Evolutionary conservation across 1,139 yeast species (phyloP).

Genomic region (Hyphopichia pseudoburtonii): DNA sequence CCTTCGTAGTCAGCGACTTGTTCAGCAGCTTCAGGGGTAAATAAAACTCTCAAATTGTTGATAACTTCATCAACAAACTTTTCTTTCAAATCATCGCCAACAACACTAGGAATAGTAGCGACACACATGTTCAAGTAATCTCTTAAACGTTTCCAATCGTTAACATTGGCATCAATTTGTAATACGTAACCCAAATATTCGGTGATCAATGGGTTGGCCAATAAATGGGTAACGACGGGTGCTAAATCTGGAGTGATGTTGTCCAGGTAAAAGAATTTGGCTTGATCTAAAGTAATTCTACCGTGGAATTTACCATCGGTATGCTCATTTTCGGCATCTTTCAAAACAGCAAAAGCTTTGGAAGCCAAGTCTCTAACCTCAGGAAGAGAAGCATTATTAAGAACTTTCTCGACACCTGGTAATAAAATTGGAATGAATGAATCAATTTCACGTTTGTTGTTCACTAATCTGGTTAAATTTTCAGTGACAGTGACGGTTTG

Average conservation of each 20-base stretch:
- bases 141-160: slow-evolving; percentile 79
- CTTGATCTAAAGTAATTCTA: slow-evolving; percentile 59
- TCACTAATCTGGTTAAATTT: slow-evolving; percentile 91
- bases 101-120: slow-evolving; percentile 21
- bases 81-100: slow-evolving; percentile 34
- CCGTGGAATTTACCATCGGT: slow-evolving; percentile 76
- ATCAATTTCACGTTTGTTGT: slow-evolving; percentile 90
- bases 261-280: slow-evolving; percentile 44
- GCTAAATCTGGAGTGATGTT: slow-evolving; percentile 30
- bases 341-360: slow-evolving; percentile 78
- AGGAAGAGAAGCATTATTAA: slow-evolving; percentile 88
- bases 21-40: slow-evolving; percentile 56
- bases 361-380: slow-evolving; percentile 93
- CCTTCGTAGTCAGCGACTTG: slow-evolving; percentile 67
- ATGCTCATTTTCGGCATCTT: slow-evolving; percentile 73
- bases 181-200: slow-evolving; percentile 58
- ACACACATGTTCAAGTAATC: slow-evolving; percentile 56
- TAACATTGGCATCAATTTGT: slow-evolving; percentile 77
- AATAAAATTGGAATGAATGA: slow-evolving; percentile 78
- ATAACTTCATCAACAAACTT: slow-evolving; percentile 50
- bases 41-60: slow-evolving; percentile 59
- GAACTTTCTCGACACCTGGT: slow-evolving; percentile 90
- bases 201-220: slow-evolving; percentile 31
- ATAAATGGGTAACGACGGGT: slow-evolving; percentile 21
- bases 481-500: slow-evolving; percentile 96